Base-by-base conservation (phyloP, 2,329 filamentous ascomycete species). In the Westerdykella aurantiaca region DNA sequence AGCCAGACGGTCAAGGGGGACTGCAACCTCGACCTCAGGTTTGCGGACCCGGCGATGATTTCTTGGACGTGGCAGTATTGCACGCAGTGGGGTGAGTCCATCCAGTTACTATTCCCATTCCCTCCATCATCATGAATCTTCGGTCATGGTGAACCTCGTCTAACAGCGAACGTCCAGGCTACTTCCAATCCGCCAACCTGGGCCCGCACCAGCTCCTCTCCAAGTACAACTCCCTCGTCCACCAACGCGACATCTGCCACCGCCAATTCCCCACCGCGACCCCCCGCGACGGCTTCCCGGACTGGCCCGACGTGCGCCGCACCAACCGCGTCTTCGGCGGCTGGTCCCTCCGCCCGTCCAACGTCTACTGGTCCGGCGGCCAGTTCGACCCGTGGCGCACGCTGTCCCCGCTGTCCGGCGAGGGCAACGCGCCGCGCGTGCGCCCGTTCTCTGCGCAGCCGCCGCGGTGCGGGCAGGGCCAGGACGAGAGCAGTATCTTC, bases 341-440 rank as follows among this genome's bases (percentile, higher is more conserved):
- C 41, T 79, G 75, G 75, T 52, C 56, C 34, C 72, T 77, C 42
- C 71, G 73, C 1, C 75, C 75, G 10, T 74, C 72, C 9, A 77
- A 78, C 46, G 66, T 69, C 1, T 77, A 72, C 62, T 78, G 72
- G 65, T 71, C 64, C 38, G 70, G 66, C 18, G 73, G 74, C 4
- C 68, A 77, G 43, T 76, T 70, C 48, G 75, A 79, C 44, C 74
- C 75, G 3, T 79, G 75, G 76, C 63, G 72, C 16, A 69, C 72
- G 0, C 57, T 77, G 2, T 72, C 69, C 0, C 65, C 70, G 0
- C 61, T 77, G 0, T 71, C 69, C 2, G 61, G 52, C 0, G 69
- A 74, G 45, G 42, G 50, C 0, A 69, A 67, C 34, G 69, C 71
- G 4, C 73, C 73, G 4, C 58, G 63, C 11, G 56, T 72, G 13